phyloP scores from a whole-genome alignment of 2,329 filamentous ascomycete species.

The Pseudomassariella vexata region DNA sequence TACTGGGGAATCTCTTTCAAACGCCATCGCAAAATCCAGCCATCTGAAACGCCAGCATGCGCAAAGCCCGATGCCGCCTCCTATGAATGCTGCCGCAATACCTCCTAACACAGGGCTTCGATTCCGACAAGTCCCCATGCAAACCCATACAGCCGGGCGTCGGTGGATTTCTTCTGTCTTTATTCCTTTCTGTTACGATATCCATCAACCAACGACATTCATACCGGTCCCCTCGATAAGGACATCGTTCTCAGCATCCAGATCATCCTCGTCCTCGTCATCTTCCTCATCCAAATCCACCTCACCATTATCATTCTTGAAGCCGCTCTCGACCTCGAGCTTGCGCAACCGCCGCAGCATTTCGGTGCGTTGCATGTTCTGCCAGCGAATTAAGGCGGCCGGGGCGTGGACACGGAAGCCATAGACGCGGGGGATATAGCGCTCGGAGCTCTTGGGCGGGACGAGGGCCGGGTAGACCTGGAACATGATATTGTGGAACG shows the following conservation, averaged over 20 bases:
- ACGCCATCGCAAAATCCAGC: too few species aligned
- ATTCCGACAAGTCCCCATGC: too few species aligned
- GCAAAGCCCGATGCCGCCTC: too few species aligned
- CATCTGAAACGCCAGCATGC: too few species aligned
- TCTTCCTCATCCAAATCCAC: conserved; percentile 60
- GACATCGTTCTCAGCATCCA: conserved; percentile 9
- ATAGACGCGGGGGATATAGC: conserved; percentile 87
- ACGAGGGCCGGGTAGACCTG: conserved; percentile 92
- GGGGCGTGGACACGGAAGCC: conserved; percentile 93
- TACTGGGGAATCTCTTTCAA: too few species aligned
- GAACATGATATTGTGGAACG: conserved; percentile 98
- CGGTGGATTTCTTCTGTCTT: too few species aligned
- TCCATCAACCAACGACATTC: conserved; percentile 22
- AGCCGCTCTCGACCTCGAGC: conserved; percentile 72
- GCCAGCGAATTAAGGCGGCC: conserved; percentile 86
- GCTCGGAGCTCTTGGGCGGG: conserved; percentile 75
- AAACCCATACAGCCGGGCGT: too few species aligned
- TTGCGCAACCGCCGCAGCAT: conserved; percentile 72
- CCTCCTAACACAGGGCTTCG: too few species aligned
- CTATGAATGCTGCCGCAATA: too few species aligned
- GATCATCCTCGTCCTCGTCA: conserved; percentile 33
- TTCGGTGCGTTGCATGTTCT: conserved; percentile 72
- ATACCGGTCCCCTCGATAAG: conserved; percentile 18
- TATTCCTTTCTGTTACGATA: too few species aligned
- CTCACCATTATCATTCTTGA: conserved; percentile 62